phyloP scores from a whole-genome alignment of 2,329 filamentous ascomycete genomes.

The Paraphaeosphaeria sporulosa region DNA sequence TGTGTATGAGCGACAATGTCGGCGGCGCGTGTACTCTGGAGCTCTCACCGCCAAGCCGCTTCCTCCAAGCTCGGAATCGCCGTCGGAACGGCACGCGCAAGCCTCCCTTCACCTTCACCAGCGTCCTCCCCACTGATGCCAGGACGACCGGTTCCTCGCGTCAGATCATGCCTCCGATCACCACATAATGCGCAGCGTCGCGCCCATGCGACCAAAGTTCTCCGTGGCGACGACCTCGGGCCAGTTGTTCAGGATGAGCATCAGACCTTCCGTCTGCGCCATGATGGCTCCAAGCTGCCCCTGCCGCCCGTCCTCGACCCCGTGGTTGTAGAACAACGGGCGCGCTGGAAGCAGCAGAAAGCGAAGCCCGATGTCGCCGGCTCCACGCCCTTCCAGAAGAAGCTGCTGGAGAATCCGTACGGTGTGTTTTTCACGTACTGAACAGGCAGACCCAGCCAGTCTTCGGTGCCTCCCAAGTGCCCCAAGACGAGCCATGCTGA shows the following conservation, averaged over 20 bases:
- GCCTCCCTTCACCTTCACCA: neutral
- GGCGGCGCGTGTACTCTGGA: constrained; percentile 16
- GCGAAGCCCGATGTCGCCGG: constrained; percentile 50
- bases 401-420: constrained; percentile 69
- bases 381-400: constrained; percentile 62
- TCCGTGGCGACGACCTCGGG: constrained; percentile 35
- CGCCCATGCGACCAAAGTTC: constrained; percentile 21
- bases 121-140: constrained; percentile 34
- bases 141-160: constrained; percentile 29
- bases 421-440: constrained; percentile 55
- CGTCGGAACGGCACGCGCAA: constrained; percentile 10
- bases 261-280: constrained; percentile 42
- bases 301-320: constrained; percentile 59
- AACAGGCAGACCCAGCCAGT: no score
- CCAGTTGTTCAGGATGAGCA: constrained; percentile 41
- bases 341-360: constrained; percentile 51
- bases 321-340: constrained; percentile 44
- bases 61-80: constrained; percentile 27
- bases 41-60: constrained; percentile 23
- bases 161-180: constrained; percentile 28
- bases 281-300: constrained; percentile 51
- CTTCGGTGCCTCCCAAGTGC: no score
- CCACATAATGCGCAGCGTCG: constrained; percentile 24
- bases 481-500: constrained; percentile 14
- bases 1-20: constrained; percentile 15